phyloP scores from a whole-genome alignment of 208 protist species.

The Naegleria fowleri region DNA sequence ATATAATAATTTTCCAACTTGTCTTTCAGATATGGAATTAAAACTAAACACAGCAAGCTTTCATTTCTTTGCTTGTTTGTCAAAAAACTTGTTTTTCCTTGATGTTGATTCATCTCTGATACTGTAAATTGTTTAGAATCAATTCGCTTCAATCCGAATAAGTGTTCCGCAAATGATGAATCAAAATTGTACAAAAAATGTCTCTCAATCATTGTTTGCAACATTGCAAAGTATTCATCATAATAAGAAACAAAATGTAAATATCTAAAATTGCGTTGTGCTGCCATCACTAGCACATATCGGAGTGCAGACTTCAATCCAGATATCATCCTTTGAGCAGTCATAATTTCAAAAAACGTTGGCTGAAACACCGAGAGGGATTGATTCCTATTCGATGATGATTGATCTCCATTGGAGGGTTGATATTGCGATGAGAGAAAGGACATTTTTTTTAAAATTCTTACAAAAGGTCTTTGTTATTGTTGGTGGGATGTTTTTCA shows the following conservation, averaged over 20 bases:
- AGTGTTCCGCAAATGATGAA: conserved; percentile 16
- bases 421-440: not conserved
- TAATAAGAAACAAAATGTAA: not conserved
- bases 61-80: not conserved
- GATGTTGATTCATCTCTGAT: not conserved
- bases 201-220: conserved; percentile 1
- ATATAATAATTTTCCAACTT: not conserved
- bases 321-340: conserved; percentile 10
- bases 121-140: not conserved
- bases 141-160: conserved; percentile 19
- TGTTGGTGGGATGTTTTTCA: too few relatives aligned
- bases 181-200: conserved; percentile 13
- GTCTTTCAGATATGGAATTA: conserved; percentile 12
- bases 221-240: conserved; percentile 4
- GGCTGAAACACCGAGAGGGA: not conserved
- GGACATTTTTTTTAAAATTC: conserved; percentile 13
- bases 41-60: not conserved
- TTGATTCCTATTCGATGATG: not conserved
- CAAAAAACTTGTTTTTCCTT: not conserved
- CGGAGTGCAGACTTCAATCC: not conserved
- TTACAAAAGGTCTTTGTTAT: too few relatives aligned
- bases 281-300: not conserved
- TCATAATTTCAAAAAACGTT: conserved; percentile 20
- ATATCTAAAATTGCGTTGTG: not conserved
- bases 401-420: not conserved